Conservation (phyloP, 1,139 yeast genomes). For the Taphrina populina region DNA sequence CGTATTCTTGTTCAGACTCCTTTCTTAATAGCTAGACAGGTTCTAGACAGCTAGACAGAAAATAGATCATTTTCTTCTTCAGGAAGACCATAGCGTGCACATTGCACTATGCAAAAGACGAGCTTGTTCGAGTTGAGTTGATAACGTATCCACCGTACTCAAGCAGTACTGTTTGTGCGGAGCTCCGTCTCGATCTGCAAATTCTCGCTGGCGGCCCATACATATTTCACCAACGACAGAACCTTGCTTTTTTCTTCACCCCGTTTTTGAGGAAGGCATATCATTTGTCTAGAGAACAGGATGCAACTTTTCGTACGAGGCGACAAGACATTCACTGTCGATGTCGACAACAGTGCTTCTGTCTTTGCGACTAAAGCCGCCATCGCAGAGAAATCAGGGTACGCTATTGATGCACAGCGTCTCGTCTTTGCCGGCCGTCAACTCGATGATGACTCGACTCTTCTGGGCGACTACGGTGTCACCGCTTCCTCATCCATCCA, state of each 20-base stretch:
- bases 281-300: slow-evolving; percentile 12
- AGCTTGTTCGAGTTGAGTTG: too few species aligned
- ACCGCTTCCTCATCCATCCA: slow-evolving; percentile 99
- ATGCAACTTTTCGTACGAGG: slow-evolving; percentile 69
- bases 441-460: slow-evolving; percentile 94
- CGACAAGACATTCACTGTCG: slow-evolving; percentile 99
- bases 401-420: slow-evolving; percentile 99
- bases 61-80: too few species aligned
- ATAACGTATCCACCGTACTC: too few species aligned
- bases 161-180: too few species aligned
- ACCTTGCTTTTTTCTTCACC: background rate
- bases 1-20: too few species aligned
- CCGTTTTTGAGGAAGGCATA: slow-evolving; percentile 20
- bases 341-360: slow-evolving; percentile 92
- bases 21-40: too few species aligned
- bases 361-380: slow-evolving; percentile 98
- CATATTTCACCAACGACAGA: background rate
- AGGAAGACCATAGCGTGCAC: too few species aligned
- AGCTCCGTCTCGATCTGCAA: too few species aligned
- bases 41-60: too few species aligned
- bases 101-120: too few species aligned
- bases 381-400: slow-evolving; percentile 99
- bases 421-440: slow-evolving; percentile 99
- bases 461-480: slow-evolving; percentile 98
- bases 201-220: too few species aligned